Percentiles rank a stretch among this genome's conserved stretches.
phyloP scores from a whole-genome alignment of 345 rosid genomes.

The Syzygium aqueum region DNA sequence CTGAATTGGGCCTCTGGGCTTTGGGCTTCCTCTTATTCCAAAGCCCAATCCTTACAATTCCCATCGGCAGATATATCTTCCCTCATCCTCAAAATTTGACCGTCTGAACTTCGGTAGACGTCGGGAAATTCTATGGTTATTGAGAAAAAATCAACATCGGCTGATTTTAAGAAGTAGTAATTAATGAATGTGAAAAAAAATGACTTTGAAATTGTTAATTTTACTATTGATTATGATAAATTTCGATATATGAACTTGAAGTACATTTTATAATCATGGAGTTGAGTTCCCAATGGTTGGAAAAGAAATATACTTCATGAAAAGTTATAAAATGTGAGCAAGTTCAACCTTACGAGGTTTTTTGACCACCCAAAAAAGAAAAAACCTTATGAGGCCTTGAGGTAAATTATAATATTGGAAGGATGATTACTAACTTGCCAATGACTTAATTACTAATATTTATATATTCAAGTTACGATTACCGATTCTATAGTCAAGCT shows the following conservation, averaged over 20 bases:
- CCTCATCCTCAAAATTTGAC: neutral
- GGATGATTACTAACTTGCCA: neutral
- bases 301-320: too few species aligned
- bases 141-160: neutral
- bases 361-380: too few species aligned
- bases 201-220: neutral
- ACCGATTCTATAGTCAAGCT: neutral
- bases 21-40: neutral
- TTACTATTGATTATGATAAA: neutral
- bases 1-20: neutral
- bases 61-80: neutral
- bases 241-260: neutral
- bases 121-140: neutral
- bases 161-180: too few species aligned
- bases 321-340: neutral
- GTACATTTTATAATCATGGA: too few species aligned
- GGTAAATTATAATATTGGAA: neutral
- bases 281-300: too few species aligned
- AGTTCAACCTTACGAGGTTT: neutral
- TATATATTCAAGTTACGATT: neutral
- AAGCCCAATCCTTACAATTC: conserved; percentile 1
- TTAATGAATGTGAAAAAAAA: neutral
- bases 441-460: neutral
- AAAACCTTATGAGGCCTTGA: neutral
- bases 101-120: neutral